Percentiles rank a stretch among this genome's conserved stretches.
Conservation (phyloP, 345 rosid genomes). For the Brassica carinata region DNA sequence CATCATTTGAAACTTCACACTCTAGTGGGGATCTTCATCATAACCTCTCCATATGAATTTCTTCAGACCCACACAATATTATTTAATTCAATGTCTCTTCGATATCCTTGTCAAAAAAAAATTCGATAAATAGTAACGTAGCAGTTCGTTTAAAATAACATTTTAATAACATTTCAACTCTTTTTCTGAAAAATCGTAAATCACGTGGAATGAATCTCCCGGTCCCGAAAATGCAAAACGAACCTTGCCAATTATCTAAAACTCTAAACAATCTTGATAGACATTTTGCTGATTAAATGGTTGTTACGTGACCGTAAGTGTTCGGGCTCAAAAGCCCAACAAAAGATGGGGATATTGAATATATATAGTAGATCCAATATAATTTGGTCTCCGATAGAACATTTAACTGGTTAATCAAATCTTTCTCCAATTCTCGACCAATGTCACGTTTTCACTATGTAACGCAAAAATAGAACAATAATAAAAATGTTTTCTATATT, state of each 20-base stretch:
- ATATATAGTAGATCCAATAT: background rate
- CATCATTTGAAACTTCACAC: constrained; percentile 36
- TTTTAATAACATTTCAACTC: too few species aligned
- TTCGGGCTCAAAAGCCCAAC: constrained; percentile 2
- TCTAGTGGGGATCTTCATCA: constrained; percentile 43
- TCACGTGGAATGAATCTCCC: constrained; percentile 1
- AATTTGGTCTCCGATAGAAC: too few species aligned
- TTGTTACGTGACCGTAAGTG: background rate
- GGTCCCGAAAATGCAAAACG: background rate
- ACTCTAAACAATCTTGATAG: background rate
- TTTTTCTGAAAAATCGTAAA: background rate
- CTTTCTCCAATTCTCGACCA: too few species aligned
- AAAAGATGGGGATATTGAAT: background rate
- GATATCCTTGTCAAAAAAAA: too few species aligned
- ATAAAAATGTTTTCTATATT: too few species aligned
- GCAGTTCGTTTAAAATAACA: background rate
- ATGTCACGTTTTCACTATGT: too few species aligned
- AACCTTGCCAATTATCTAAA: background rate
- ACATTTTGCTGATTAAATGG: background rate
- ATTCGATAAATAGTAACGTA: background rate
- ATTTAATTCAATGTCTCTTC: background rate
- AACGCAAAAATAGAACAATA: too few species aligned
- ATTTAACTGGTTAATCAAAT: too few species aligned
- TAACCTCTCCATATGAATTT: constrained; percentile 27
- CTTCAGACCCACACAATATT: constrained; percentile 10